Percentiles rank a stretch among this genome's conserved stretches.
Evolutionary conservation across 805 yeast species (phyloP).

Genomic region (Candida ficus): DNA sequence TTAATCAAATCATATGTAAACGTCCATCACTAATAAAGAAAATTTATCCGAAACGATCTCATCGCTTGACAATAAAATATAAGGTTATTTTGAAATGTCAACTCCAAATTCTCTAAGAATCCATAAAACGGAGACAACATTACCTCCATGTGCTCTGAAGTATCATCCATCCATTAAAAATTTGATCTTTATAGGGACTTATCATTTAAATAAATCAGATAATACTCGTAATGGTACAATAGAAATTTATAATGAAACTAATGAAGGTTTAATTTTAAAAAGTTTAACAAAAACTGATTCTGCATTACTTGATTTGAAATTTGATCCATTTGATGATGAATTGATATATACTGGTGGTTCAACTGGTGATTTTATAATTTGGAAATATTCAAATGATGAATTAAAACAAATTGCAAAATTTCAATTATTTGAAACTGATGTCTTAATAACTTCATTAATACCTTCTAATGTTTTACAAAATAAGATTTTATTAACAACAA

Average conservation of each 20-base stretch:
- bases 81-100: not conserved
- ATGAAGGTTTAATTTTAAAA: slow-evolving; percentile 20
- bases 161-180: slow-evolving; percentile 46
- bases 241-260: slow-evolving; percentile 32
- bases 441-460: slow-evolving; percentile 59
- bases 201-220: slow-evolving; percentile 57
- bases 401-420: slow-evolving; percentile 25
- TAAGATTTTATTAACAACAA: slow-evolving; percentile 51
- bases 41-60: not conserved
- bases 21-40: not conserved
- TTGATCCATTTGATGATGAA: slow-evolving; percentile 48
- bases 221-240: slow-evolving; percentile 62
- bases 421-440: slow-evolving; percentile 43
- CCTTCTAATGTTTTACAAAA: slow-evolving; percentile 42
- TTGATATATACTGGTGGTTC: slow-evolving; percentile 67
- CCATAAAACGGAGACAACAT: slow-evolving; percentile 16
- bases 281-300: slow-evolving; percentile 36
- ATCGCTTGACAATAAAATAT: not conserved
- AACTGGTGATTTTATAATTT: slow-evolving; percentile 65
- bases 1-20: no score
- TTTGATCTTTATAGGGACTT: slow-evolving; percentile 69
- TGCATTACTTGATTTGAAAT: slow-evolving; percentile 76
- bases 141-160: slow-evolving; percentile 83
- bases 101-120: not conserved
- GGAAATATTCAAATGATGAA: slow-evolving; percentile 39